Base-by-base conservation (phyloP, 805 yeast genomes). In the Lipomyces mesembrius region DNA sequence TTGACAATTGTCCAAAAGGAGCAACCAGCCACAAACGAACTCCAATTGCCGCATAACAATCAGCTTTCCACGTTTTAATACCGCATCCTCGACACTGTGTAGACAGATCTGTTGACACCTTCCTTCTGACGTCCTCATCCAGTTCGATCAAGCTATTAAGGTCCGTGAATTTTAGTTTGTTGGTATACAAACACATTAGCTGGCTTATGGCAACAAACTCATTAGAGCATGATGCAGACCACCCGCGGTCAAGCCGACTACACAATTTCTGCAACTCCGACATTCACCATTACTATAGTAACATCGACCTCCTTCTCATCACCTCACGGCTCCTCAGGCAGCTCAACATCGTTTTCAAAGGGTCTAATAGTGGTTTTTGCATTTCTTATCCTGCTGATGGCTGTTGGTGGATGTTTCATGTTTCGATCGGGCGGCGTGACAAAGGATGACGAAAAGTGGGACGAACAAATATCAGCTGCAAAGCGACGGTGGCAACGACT, bases 341-440 rank as follows among this genome's bases (percentile, higher is more conserved):
- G 60, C 22, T 27, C 56, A 3, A 2, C 59, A 3, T 12, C 63
- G 5, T 57, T 67, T 12, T 57, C 65, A n/a, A 53, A 61, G 22
- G 62, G 68, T 3, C 17, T 55, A n/a, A 67, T 68, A 7, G 60
- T 68, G 39, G 54, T 65, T 14, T 68, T 68, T 37, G 69, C 70
- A 14, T 49, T 66, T 14, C 39, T 68, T 7, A 57, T 46, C 6
- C 39, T 62, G 37, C 43, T 53, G 11, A 57, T 67, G 22, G 49
- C 65, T 2, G 51, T 53, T 9, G 65, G 65, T 25, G 68, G 70
- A 32, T 59, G 46, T 22, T 59, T 49, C 39, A 43, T 67, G 11
- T 37, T 61, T 5, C 57, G 55, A 12, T 37, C 29, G n/a, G 59
- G 61, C 7, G 53, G 49, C 27, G 49, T 60, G 20, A 32, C 52